A percentile compares a stretch with the other conserved stretches of the same genome.
phyloP scores from a whole-genome alignment of 2,329 filamentous ascomycete genomes.

The Cercospora brassicicola region DNA sequence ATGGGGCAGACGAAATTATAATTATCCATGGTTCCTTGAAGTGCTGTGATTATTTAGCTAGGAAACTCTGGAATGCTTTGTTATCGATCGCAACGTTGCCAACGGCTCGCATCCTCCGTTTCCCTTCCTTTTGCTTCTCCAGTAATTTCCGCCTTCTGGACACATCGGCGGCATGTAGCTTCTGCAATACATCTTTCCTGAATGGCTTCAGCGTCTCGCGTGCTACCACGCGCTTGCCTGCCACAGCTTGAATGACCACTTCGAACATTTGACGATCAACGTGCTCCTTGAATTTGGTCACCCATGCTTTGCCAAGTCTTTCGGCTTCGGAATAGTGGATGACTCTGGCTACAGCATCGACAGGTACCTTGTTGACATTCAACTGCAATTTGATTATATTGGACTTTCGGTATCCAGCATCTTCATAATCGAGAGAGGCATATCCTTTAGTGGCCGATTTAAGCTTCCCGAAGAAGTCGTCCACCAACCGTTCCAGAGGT shows the following conservation, averaged over 20 bases:
- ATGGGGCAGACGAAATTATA: not conserved
- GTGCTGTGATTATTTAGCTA: conserved; percentile 63
- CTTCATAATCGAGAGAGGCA: conserved; percentile 93
- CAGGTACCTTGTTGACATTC: conserved; percentile 87
- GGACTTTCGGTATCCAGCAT: conserved; percentile 79
- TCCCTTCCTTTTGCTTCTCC: conserved; percentile 94
- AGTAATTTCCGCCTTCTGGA: conserved; percentile 79
- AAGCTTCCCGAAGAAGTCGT: conserved; percentile 95
- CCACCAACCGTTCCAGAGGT: conserved; percentile 84
- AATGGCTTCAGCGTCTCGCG: conserved; percentile 96
- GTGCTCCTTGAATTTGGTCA: conserved; percentile 93
- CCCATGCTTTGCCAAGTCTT: conserved; percentile 80
- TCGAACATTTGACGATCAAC: conserved; percentile 98
- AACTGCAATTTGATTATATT: conserved; percentile 86
- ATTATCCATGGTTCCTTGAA: not conserved
- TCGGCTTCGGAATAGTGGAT: conserved; percentile 81
- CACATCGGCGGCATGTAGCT: conserved; percentile 89
- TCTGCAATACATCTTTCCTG: conserved; percentile 88
- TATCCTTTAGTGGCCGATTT: conserved; percentile 95
- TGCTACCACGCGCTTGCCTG: conserved; percentile 79
- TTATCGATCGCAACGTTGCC: conserved; percentile 95
- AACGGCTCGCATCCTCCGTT: conserved; percentile 79
- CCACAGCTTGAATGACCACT: conserved; percentile 87
- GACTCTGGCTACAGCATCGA: conserved; percentile 91
- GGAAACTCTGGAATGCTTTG: conserved; percentile 88